Evolutionary conservation across 2,329 filamentous ascomycete species (phyloP).

Genomic region (Clonostachys sp.): DNA sequence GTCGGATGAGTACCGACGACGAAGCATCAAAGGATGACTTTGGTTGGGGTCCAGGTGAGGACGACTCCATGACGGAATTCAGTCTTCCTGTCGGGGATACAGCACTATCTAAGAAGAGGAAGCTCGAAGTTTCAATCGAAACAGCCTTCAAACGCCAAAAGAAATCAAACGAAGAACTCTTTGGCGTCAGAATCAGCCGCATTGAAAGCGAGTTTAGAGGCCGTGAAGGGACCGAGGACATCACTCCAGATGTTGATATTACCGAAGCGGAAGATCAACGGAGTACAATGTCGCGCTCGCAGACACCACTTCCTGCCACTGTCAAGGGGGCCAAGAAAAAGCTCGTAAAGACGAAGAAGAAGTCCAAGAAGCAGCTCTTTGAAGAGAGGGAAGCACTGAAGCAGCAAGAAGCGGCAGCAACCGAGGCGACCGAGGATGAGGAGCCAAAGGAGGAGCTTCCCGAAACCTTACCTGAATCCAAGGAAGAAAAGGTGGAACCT

Average conservation of each 20-base stretch:
- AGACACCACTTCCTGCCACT: constrained; percentile 33
- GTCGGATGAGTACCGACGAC: constrained; percentile 64
- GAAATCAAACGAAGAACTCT: constrained; percentile 74
- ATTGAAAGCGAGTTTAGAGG: constrained; percentile 45
- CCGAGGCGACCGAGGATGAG: constrained; percentile 32
- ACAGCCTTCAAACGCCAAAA: constrained; percentile 74
- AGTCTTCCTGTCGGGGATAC: constrained; percentile 49
- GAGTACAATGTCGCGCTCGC: constrained; percentile 35
- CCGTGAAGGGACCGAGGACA: constrained; percentile 43
- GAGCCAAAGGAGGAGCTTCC: constrained; percentile 22
- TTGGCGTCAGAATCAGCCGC: constrained; percentile 55
- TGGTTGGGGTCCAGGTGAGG: constrained; percentile 45
- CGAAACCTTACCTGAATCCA: constrained; percentile 9
- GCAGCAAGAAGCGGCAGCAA: constrained; percentile 42
- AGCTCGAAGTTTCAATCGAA: constrained; percentile 62
- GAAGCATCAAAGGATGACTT: constrained; percentile 45
- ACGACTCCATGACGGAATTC: constrained; percentile 67
- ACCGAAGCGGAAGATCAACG: constrained; percentile 39
- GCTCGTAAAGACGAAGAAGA: constrained; percentile 59
- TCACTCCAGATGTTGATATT: constrained; percentile 39
- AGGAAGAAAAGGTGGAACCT: constrained; percentile 17
- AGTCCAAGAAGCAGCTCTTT: constrained; percentile 72
- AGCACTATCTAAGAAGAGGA: constrained; percentile 59
- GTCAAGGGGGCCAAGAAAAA: constrained; percentile 54
- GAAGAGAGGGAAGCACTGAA: constrained; percentile 62